phyloP scores from a whole-genome alignment of 345 rosid genomes.

The Euclidium syriacum region DNA sequence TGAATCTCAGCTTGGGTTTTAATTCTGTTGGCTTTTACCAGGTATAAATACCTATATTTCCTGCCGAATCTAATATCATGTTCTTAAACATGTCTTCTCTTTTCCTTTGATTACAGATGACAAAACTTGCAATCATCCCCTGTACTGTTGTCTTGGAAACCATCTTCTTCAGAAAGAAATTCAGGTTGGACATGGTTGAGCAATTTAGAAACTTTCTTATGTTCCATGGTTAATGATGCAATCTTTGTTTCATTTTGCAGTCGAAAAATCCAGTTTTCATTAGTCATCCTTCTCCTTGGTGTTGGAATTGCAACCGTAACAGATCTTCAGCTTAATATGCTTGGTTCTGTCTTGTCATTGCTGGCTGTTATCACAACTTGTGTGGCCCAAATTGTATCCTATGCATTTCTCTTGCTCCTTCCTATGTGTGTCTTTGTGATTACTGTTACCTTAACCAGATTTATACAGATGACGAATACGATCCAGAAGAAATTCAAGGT shows the following conservation, averaged over 20 bases:
- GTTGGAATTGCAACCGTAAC: slow-evolving; percentile 96
- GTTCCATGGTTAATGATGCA: neutral
- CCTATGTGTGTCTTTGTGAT: neutral
- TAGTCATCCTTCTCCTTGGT: slow-evolving; percentile 10
- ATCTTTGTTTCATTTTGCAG: slow-evolving; percentile 12
- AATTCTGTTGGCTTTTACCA: slow-evolving; percentile 96
- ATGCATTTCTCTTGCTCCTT: neutral
- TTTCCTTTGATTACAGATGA: slow-evolving; percentile 59
- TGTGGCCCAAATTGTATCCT: slow-evolving; percentile 94
- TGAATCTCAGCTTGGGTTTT: slow-evolving; percentile 94
- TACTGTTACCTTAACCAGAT: slow-evolving; percentile 40
- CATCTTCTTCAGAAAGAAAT: slow-evolving; percentile 77
- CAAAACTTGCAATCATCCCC: slow-evolving; percentile 92
- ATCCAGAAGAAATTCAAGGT: slow-evolving; percentile 96
- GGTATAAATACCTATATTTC: slow-evolving; percentile 39
- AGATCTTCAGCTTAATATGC: slow-evolving; percentile 83
- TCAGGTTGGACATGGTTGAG: slow-evolving; percentile 47
- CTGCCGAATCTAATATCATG: neutral
- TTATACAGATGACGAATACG: slow-evolving; percentile 80
- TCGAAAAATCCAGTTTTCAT: slow-evolving; percentile 14
- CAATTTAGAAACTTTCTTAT: neutral
- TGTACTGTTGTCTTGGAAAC: slow-evolving; percentile 91
- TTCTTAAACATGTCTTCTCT: neutral
- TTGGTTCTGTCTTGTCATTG: slow-evolving; percentile 82
- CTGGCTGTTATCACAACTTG: slow-evolving; percentile 88